Percentiles rank a stretch among this genome's conserved stretches.
Evolutionary conservation across 2,329 filamentous ascomycete species (phyloP).

Genomic region (Fusarium sp.): DNA sequence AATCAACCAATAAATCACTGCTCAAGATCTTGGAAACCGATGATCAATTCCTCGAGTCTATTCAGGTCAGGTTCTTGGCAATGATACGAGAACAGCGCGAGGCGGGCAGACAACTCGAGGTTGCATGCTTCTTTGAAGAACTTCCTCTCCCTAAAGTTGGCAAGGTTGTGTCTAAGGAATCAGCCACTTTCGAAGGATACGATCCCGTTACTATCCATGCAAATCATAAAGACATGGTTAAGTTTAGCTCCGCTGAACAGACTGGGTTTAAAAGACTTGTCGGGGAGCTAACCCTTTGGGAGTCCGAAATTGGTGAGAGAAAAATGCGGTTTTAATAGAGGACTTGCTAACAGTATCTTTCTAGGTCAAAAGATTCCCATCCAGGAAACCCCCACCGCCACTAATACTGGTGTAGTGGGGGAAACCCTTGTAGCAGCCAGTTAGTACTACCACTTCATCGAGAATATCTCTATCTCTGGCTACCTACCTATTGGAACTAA

Average conservation of each 20-base stretch:
- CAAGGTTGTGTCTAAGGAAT: not conserved
- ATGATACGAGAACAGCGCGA: conserved; percentile 46
- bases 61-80: conserved; percentile 45
- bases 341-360: too few relatives aligned
- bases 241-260: conserved; percentile 16
- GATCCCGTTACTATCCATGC: not conserved
- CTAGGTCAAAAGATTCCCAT: too few relatives aligned
- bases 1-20: conserved; percentile 51
- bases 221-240: not conserved
- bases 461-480: too few relatives aligned
- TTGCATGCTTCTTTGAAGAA: conserved; percentile 57
- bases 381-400: too few relatives aligned
- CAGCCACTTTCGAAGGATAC: not conserved
- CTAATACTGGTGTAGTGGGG: too few relatives aligned
- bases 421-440: too few relatives aligned
- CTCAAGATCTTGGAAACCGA: conserved; percentile 49
- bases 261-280: conserved; percentile 11
- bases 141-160: conserved; percentile 32
- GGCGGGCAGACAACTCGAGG: conserved; percentile 35
- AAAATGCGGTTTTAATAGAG: too few relatives aligned
- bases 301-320: not conserved
- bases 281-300: not conserved
- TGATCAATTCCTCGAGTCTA: conserved; percentile 44
- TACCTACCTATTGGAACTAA: too few relatives aligned
- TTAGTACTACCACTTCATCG: too few relatives aligned